phyloP scores from a whole-genome alignment of 768 basidiomycete genomes.

The Phaffia tasmanica region DNA sequence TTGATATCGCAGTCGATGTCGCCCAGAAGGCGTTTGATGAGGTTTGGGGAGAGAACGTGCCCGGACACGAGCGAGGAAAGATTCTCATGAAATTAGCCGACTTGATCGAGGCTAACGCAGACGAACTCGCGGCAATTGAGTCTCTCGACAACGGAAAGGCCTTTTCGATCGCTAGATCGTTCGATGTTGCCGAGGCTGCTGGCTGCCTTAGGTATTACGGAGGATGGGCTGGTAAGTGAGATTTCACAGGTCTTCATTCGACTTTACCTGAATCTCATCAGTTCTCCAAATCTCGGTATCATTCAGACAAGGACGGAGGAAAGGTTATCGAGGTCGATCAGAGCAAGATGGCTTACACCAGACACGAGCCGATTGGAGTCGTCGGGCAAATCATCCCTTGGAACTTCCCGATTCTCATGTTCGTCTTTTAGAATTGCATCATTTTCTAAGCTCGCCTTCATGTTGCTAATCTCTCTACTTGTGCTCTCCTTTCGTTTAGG shows the following conservation, averaged over 20 bases:
- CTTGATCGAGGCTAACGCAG: conserved; percentile 25
- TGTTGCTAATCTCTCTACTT: neutral
- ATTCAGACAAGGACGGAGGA: conserved; percentile 25
- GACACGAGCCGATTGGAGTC: conserved; percentile 22
- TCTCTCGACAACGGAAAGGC: conserved; percentile 27
- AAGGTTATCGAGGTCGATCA: conserved; percentile 54
- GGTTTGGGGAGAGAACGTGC: conserved; percentile 25
- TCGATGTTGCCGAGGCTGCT: conserved; percentile 36
- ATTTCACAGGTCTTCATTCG: conserved; percentile 39
- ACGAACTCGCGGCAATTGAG: conserved; percentile 18
- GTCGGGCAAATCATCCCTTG: conserved; percentile 25
- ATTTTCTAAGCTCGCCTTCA: too few species aligned
- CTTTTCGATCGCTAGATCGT: conserved; percentile 22
- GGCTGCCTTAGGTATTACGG: conserved; percentile 56
- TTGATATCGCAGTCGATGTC: conserved; percentile 23
- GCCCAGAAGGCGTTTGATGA: conserved; percentile 23
- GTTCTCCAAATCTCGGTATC: too few species aligned
- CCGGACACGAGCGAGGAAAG: conserved; percentile 22
- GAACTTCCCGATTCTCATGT: conserved; percentile 31
- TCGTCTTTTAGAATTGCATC: neutral
- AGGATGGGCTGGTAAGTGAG: conserved; percentile 80
- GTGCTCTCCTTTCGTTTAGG: neutral
- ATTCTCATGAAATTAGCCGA: conserved; percentile 29
- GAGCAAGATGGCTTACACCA: conserved; percentile 53
- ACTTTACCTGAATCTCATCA: too few species aligned